Base-by-base conservation (phyloP, 129 eudicot genomes). In the Cynara cardunculus region DNA sequence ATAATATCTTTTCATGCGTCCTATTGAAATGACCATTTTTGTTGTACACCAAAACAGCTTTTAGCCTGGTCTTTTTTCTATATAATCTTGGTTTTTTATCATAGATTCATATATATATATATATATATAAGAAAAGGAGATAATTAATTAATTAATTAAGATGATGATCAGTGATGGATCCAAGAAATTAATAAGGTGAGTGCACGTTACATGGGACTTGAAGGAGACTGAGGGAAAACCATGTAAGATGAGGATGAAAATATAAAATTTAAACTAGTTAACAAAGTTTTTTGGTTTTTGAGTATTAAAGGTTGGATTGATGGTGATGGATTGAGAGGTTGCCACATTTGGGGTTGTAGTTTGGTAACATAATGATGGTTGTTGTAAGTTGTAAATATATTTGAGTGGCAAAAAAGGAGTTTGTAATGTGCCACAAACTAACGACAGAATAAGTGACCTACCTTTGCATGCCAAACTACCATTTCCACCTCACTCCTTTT, bases 391-490 rank as follows among this genome's bases (percentile, higher is more conserved):
- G 72, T 82, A 59, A 71, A 76, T 35, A 59, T 59, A 82, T 70
- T 25, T 69, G 73, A 69, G 25, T 34, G 68, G 49, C 28, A 81
- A 56, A 81, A 34, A 64, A 72, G 72, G 72, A 72, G 73, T 80
- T 72, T 72, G 72, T 26, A 81, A 26, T 81, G 84, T 82, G 77
- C 53, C 85, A 75, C 46, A 82, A 69, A 82, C 72, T 53, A 82
- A 76, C 32, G 85, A 82, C 85, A 82, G 78, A 76, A 82, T 82
- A 76, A 82, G 78, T 82, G 81, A 76, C 56, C 67, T 76, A 69
- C 81, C 85, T 82, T 69, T 76, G 85, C 85, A 82, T 82, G 85
- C 85, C 81, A 82, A 82, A 82, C 71, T 82, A 76, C 76, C 77
- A 82, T 82, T 76, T 76, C 78, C 85, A 49, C 44, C 39, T 81